A percentile compares a stretch with the other conserved stretches of the same genome.
Conservation (phyloP, 176 grass and related monocot species). For the Juncus inflexus region DNA sequence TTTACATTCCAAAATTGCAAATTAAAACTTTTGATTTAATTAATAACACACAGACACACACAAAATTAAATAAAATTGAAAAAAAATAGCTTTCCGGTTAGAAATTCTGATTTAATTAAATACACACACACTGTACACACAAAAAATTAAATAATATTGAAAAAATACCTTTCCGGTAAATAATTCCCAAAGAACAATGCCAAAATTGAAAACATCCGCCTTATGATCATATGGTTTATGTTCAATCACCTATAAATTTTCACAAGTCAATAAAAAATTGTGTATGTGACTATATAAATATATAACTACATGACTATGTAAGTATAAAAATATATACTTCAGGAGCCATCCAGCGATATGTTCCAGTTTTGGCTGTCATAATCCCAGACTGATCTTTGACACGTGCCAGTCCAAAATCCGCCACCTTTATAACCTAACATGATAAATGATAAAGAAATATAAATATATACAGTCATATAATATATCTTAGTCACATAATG, state of each 20-base stretch:
- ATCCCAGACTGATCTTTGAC: slow-evolving; percentile 75
- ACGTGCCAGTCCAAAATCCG: slow-evolving; percentile 78
- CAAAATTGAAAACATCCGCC: slow-evolving; percentile 40
- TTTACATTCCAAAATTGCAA: neutral
- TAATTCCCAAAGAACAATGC: slow-evolving; percentile 28
- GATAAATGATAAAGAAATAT: slow-evolving; percentile 13
- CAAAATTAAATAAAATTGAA: neutral
- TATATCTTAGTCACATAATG: neutral
- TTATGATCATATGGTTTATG: slow-evolving; percentile 40
- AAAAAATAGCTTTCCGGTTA: neutral
- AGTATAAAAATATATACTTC: too few species aligned
- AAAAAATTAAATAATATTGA: neutral
- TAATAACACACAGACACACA: neutral
- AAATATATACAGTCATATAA: neutral
- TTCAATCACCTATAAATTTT: slow-evolving; percentile 31
- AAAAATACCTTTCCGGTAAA: slow-evolving; percentile 21
- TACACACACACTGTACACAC: neutral
- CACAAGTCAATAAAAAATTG: neutral
- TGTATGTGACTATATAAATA: neutral
- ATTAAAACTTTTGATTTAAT: neutral
- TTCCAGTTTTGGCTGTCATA: slow-evolving; percentile 91
- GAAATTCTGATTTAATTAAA: neutral
- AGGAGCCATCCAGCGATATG: too few species aligned
- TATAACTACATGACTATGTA: slow-evolving; percentile 37
- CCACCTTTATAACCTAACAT: slow-evolving; percentile 67